phyloP scores from a whole-genome alignment of 352 stramenopile species.

The Pythium inflatum region DNA sequence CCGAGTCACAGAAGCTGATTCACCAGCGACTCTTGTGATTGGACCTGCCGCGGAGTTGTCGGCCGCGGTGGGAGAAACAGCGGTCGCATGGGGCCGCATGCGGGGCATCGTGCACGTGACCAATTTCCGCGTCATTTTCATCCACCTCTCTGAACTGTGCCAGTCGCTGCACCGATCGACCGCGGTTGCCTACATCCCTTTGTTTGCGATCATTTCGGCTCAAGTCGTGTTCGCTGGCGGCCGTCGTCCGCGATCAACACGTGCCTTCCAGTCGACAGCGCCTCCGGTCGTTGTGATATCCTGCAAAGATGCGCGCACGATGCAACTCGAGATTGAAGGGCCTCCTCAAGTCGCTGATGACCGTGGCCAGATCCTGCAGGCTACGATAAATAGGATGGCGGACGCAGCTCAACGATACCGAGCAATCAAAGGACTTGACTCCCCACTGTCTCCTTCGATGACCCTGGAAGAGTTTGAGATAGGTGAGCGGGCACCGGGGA shows the following conservation, averaged over 20 bases:
- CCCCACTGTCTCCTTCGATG: slow-evolving; percentile 2
- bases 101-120: slow-evolving; percentile 67
- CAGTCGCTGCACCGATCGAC: slow-evolving; percentile 43
- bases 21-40: slow-evolving; percentile 64
- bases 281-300: slow-evolving; percentile 60
- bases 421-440: slow-evolving; percentile 28
- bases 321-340: slow-evolving; percentile 72
- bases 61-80: slow-evolving; percentile 42
- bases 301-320: slow-evolving; percentile 81
- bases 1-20: slow-evolving; percentile 44
- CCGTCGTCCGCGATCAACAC: slow-evolving; percentile 55
- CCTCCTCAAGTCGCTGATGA: slow-evolving; percentile 58
- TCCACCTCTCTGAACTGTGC: slow-evolving; percentile 54
- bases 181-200: slow-evolving; percentile 68
- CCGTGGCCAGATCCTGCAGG: slow-evolving; percentile 45
- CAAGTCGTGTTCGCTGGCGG: slow-evolving; percentile 67
- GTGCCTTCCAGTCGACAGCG: slow-evolving; percentile 54
- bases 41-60: slow-evolving; percentile 57
- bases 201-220: slow-evolving; percentile 70
- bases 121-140: slow-evolving; percentile 82
- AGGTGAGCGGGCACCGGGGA: not conserved
- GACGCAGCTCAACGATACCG: slow-evolving; percentile 66
- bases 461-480: slow-evolving; percentile 20
- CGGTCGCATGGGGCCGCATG: slow-evolving; percentile 67
- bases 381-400: slow-evolving; percentile 55